phyloP scores from a whole-genome alignment of 2,329 filamentous ascomycete species.

The Fusarium zealandicum region DNA sequence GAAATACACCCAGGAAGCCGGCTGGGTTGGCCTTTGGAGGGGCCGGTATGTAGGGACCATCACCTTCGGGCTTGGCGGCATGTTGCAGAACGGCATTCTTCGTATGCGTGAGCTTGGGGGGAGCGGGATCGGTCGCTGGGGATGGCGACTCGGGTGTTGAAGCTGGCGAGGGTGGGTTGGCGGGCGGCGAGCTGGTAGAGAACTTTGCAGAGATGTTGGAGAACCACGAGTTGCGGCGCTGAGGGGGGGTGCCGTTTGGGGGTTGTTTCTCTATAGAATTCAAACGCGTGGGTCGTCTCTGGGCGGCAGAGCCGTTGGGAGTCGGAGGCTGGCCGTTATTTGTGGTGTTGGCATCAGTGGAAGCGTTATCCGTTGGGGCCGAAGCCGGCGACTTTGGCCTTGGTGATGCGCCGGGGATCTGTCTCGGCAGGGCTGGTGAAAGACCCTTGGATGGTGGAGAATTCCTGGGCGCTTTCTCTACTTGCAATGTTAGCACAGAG shows the following conservation, averaged over 20 bases:
- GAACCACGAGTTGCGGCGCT: conserved; percentile 85
- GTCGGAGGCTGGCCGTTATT: conserved; percentile 37
- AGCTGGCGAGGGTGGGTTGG: conserved; percentile 43
- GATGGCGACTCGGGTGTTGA: conserved; percentile 41
- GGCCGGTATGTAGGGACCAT: conserved; percentile 74
- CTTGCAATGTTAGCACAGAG: conserved; percentile 15
- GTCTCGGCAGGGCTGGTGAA: conserved; percentile 44
- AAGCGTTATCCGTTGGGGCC: conserved; percentile 31
- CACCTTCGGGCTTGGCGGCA: conserved; percentile 62
- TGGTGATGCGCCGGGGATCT: conserved; percentile 42
- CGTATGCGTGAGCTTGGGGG: conserved; percentile 57
- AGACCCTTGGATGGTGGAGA: conserved; percentile 41
- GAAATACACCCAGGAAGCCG: conserved; percentile 82
- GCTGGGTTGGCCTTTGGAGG: conserved; percentile 73
- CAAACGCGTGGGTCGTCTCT: conserved; percentile 44
- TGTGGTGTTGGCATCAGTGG: conserved; percentile 25
- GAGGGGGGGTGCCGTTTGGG: conserved; percentile 47
- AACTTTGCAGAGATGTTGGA: conserved; percentile 93
- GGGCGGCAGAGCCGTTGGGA: conserved; percentile 34
- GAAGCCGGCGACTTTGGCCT: conserved; percentile 42
- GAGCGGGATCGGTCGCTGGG: conserved; percentile 50
- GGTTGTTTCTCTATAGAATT: conserved; percentile 47
- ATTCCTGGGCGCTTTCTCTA: conserved; percentile 45
- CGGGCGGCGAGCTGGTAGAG: conserved; percentile 54
- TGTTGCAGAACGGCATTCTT: conserved; percentile 68